These are phyloP conservation scores for Arthrobotrys sphaeroides DNA, from an alignment of 2,329 filamentous ascomycete species.

Conservation along the genomic window DNA sequence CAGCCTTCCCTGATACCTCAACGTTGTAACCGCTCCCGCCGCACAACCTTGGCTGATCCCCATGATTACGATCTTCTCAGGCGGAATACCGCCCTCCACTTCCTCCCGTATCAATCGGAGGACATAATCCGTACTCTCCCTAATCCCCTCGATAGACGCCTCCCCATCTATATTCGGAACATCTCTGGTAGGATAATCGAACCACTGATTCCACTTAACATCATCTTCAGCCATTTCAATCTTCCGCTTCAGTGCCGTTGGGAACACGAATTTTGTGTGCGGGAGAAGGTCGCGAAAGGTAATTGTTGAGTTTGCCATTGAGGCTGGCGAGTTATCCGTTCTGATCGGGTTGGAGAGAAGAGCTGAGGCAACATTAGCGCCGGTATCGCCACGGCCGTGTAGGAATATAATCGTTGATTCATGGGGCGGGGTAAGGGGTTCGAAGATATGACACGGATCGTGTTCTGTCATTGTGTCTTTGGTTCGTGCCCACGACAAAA, in stretches of 20 bases:
- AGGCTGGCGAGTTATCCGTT: neutral
- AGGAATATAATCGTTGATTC: slow-evolving; percentile 35
- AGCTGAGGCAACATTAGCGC: slow-evolving; percentile 20
- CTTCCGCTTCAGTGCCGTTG: slow-evolving; percentile 14
- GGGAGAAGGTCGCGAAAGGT: slow-evolving; percentile 29
- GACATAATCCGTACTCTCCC: slow-evolving; percentile 36
- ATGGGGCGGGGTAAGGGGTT: slow-evolving; percentile 14
- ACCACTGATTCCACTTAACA: slow-evolving; percentile 17
- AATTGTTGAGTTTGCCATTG: neutral
- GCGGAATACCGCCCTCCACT: slow-evolving; percentile 11
- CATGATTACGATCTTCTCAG: slow-evolving; percentile 35
- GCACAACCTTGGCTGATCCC: slow-evolving; percentile 32
- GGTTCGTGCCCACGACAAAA: no score
- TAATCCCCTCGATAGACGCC: slow-evolving; percentile 8
- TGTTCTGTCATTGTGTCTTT: slow-evolving; percentile 12
- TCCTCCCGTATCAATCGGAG: slow-evolving; percentile 23
- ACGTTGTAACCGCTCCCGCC: neutral
- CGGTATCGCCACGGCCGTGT: slow-evolving; percentile 36
- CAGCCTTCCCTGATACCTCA: slow-evolving; percentile 17
- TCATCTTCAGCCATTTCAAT: neutral
- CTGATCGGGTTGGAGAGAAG: slow-evolving; percentile 16
- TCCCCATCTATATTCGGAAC: slow-evolving; percentile 20
- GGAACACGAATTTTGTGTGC: slow-evolving; percentile 41
- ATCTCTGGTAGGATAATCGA: slow-evolving; percentile 21
- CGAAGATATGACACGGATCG: slow-evolving; percentile 18